Evolutionary conservation across 305 asterid genomes (phyloP).

Genomic region (Solanum chacoense): DNA sequence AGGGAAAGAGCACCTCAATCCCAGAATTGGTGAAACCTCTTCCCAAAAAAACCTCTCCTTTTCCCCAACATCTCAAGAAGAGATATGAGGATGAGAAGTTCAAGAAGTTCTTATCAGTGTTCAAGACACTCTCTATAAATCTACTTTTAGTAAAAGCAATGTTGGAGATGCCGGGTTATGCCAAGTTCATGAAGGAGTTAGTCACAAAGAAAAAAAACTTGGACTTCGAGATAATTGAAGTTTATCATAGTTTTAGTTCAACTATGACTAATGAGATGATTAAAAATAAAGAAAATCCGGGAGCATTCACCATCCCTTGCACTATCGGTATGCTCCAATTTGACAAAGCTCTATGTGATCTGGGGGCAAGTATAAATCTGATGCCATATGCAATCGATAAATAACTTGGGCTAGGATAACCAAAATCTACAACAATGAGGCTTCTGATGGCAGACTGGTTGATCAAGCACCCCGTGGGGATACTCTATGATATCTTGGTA

Average conservation of each 20-base stretch:
- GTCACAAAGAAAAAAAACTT: not conserved
- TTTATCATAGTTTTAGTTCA: too few relatives aligned
- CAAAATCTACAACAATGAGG: not conserved
- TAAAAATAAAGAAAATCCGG: too few relatives aligned
- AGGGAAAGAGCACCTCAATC: not conserved
- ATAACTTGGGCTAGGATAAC: not conserved
- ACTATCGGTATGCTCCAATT: not conserved
- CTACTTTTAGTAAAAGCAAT: not conserved
- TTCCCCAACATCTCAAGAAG: not conserved
- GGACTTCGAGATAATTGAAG: not conserved
- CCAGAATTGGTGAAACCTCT: not conserved
- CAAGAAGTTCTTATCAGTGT: not conserved
- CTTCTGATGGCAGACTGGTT: rapidly evolving
- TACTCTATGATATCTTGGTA: not conserved
- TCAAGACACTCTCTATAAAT: not conserved
- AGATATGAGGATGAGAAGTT: not conserved
- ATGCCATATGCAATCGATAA: not conserved
- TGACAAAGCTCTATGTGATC: not conserved
- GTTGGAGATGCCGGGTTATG: not conserved
- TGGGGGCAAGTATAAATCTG: not conserved
- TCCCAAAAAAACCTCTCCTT: not conserved
- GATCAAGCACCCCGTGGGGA: not conserved
- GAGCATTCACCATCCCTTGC: not conserved
- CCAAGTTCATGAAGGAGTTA: not conserved
- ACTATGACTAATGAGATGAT: not conserved